Evolutionary conservation across 2,329 filamentous ascomycete genomes (phyloP).

Genomic region (Colletotrichum orchidophilum): DNA sequence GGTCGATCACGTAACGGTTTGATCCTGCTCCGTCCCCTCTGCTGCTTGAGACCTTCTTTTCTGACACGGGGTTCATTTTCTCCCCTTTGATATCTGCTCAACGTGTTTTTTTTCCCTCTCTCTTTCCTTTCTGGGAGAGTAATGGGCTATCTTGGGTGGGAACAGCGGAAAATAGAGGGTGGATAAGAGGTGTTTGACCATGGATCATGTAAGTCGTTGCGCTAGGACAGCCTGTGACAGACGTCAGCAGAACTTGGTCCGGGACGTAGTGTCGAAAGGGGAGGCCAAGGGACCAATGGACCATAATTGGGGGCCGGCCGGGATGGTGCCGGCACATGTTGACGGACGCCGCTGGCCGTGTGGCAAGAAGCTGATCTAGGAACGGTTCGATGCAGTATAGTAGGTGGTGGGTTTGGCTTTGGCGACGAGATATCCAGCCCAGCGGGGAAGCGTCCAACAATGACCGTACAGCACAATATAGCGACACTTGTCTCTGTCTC

Average conservation of each 20-base stretch:
- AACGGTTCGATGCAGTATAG: constrained; percentile 11
- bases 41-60: constrained; percentile 12
- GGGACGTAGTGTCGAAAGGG: constrained; percentile 11
- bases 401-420: not conserved
- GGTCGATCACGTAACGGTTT: constrained; percentile 34
- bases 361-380: constrained; percentile 23
- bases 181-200: constrained; percentile 10
- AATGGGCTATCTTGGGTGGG: not conserved
- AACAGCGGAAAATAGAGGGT: constrained; percentile 6
- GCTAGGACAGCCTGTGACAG: constrained; percentile 4
- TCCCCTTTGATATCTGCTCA: not conserved
- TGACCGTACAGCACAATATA: not conserved
- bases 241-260: constrained; percentile 15
- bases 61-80: constrained; percentile 1
- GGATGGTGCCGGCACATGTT: constrained; percentile 25
- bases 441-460: not conserved
- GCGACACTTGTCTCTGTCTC: not conserved
- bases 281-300: constrained; percentile 1
- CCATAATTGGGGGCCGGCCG: not conserved
- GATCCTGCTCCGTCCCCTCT: constrained; percentile 27
- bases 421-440: not conserved
- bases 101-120: not conserved
- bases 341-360: not conserved
- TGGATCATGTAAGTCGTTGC: constrained; percentile 22
- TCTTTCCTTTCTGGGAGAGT: not conserved